phyloP scores from a whole-genome alignment of 1,284 basidiomycete species.

The Fomes fomentarius region DNA sequence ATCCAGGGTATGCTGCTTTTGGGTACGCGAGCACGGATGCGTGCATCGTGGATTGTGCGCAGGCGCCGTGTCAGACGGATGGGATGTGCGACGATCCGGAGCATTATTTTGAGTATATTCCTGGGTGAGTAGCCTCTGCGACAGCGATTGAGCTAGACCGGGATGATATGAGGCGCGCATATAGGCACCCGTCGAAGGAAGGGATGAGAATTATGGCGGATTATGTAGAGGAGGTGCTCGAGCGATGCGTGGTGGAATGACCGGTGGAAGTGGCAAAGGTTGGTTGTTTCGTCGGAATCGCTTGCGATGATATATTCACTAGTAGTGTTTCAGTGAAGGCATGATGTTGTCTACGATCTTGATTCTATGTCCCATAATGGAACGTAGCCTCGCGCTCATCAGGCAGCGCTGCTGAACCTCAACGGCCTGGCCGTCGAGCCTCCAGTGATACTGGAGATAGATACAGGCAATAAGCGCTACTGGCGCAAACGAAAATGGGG shows the following conservation, averaged over 20 bases:
- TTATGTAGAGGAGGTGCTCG: slow-evolving; percentile 46
- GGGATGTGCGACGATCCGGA: slow-evolving; percentile 44
- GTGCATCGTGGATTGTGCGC: slow-evolving; percentile 28
- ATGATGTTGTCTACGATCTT: too few species aligned
- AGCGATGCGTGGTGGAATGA: slow-evolving; percentile 8
- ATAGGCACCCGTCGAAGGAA: slow-evolving; percentile 45
- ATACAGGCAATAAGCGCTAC: too few species aligned
- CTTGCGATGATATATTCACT: background rate
- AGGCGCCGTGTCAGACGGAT: slow-evolving; percentile 20
- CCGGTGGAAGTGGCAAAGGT: background rate
- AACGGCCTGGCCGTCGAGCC: too few species aligned
- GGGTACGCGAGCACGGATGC: slow-evolving; percentile 35
- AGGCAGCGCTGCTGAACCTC: too few species aligned
- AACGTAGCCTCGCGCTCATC: too few species aligned
- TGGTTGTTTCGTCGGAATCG: background rate
- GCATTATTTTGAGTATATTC: slow-evolving; percentile 54
- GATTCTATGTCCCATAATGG: too few species aligned
- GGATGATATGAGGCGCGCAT: background rate
- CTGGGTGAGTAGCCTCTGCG: slow-evolving; percentile 42
- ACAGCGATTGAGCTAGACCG: too few species aligned
- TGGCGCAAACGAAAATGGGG: too few species aligned
- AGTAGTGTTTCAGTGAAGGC: too few species aligned
- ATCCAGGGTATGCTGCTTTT: slow-evolving; percentile 36
- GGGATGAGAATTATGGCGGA: slow-evolving; percentile 50
- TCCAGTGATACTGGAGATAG: too few species aligned